phyloP scores from a whole-genome alignment of 768 basidiomycete genomes.

The Boletus vinaceobasis region DNA sequence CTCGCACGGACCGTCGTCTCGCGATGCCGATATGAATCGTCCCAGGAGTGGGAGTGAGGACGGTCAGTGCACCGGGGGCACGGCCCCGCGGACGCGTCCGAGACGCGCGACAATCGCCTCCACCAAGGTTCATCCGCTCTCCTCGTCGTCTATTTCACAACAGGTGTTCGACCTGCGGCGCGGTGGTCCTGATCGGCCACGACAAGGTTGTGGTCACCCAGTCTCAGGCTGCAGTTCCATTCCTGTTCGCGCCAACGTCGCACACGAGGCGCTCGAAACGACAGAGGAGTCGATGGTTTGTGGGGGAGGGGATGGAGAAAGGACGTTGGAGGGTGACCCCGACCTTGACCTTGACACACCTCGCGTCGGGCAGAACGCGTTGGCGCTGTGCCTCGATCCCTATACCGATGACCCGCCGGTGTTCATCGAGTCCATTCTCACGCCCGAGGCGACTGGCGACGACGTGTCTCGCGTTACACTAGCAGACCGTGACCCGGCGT shows the following conservation, averaged over 20 bases:
- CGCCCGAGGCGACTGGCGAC: not conserved
- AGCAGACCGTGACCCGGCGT: not conserved
- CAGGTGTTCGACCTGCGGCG: not conserved
- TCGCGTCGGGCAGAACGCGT: not conserved
- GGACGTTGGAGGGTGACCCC: not conserved
- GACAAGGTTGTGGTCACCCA: not conserved
- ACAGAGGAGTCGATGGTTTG: not conserved
- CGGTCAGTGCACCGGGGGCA: not conserved
- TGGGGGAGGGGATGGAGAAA: too few species aligned
- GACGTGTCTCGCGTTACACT: not conserved
- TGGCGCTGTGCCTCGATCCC: not conserved
- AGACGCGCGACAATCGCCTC: not conserved
- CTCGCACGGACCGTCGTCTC: not conserved
- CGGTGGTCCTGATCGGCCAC: not conserved
- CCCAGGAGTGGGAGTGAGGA: not conserved
- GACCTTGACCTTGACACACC: not conserved
- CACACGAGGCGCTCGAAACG: not conserved
- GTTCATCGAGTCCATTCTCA: not conserved
- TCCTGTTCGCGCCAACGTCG: not conserved
- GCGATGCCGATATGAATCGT: not conserved
- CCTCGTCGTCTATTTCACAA: not conserved
- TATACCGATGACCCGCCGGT: constrained; percentile 57
- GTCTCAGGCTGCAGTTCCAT: not conserved
- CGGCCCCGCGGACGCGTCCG: not conserved
- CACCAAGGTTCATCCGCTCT: not conserved